Evolutionary conservation across 148 eudicot species (phyloP).

Genomic region (Simmondsia chinensis): DNA sequence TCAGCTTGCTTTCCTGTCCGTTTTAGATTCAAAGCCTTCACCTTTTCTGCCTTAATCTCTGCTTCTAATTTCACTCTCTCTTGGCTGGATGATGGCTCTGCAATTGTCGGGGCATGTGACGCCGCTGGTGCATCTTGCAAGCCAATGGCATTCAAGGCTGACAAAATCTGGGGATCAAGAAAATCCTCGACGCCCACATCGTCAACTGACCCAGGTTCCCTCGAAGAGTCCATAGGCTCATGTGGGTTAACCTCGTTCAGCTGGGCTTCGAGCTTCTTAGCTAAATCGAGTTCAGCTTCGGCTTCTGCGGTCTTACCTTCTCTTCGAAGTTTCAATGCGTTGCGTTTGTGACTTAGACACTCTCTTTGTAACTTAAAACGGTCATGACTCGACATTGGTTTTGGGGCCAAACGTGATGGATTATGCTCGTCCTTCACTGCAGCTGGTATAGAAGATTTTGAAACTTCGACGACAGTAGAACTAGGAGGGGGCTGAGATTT

Average conservation of each 20-base stretch:
- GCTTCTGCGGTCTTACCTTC: slow-evolving; percentile 90
- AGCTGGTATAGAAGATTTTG: slow-evolving; percentile 19
- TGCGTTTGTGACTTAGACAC: slow-evolving; percentile 74
- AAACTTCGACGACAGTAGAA: slow-evolving; percentile 17
- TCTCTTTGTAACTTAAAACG: slow-evolving; percentile 77
- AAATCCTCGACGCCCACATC: slow-evolving; percentile 67
- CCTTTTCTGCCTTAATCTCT: slow-evolving; percentile 73
- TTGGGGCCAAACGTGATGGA: slow-evolving; percentile 28
- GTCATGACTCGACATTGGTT: slow-evolving; percentile 51
- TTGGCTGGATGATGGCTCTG: slow-evolving; percentile 23
- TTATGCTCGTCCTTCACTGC: slow-evolving; percentile 25
- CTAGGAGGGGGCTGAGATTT: slow-evolving; percentile 17
- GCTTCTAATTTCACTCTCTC: slow-evolving; percentile 55
- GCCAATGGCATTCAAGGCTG: slow-evolving; percentile 73
- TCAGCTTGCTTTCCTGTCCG: slow-evolving; percentile 87
- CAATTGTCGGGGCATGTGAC: slow-evolving; percentile 15
- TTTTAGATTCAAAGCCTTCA: slow-evolving; percentile 65
- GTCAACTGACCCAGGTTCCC: slow-evolving; percentile 23
- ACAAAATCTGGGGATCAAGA: slow-evolving; percentile 84
- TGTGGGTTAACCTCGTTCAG: slow-evolving; percentile 46
- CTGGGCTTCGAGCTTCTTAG: slow-evolving; percentile 72
- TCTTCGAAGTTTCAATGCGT: slow-evolving; percentile 69
- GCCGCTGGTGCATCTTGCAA: slow-evolving; percentile 28
- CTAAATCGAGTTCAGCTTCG: slow-evolving; percentile 71
- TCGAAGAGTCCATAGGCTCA: slow-evolving; percentile 15